Base-by-base conservation (phyloP, 2,329 filamentous ascomycete genomes). In the Chaetomium olivaceum region DNA sequence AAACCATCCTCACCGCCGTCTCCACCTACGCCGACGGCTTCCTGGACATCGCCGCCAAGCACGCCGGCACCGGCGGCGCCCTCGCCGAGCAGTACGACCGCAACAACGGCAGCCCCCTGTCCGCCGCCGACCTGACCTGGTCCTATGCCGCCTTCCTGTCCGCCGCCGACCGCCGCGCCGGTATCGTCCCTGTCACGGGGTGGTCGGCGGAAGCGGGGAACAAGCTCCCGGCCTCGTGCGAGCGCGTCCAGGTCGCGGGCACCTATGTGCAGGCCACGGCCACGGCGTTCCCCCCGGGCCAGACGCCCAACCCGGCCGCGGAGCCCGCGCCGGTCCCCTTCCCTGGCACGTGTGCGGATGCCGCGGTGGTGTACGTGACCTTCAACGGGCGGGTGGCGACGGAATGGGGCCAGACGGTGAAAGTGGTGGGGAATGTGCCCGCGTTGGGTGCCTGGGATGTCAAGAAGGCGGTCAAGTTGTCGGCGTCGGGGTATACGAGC, bases 111-210 rank as follows among this genome's bases (percentile, higher is more conserved):
- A 69, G 72, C 0, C 87, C 86, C 1, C 77, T 89, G 4, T 90
- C 88, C 1, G 90, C 89, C 0, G 77, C 79, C 21, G 87, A 92
- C 69, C 78, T 92, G 31, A 91, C 89, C 3, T 92, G 89, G 89
- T 91, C 88, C 0, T 91, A 91, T 69, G 88, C 89, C 1, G 83
- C 89, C 0, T 88, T 92, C 75, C 78, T 92, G 56, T 89, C 88
- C 0, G 84, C 85, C n/a, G 77, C 80, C 27, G 82, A 82, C 51
- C 83, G 88, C 46, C 83, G 88, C 56, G 81, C 82, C 56, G 82
- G 82, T 23, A 72, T 83, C 19, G 76, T 87, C 9, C 87, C 87
- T 1, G 78, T 43, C 39, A 43, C 81, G 1, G 82, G 85, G 6
- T 90, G 88, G 87, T 80, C 80, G 4, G 81, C 77, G 31, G 68